phyloP scores from a whole-genome alignment of 2,329 filamentous ascomycete genomes.

The Xylaria arbuscula region DNA sequence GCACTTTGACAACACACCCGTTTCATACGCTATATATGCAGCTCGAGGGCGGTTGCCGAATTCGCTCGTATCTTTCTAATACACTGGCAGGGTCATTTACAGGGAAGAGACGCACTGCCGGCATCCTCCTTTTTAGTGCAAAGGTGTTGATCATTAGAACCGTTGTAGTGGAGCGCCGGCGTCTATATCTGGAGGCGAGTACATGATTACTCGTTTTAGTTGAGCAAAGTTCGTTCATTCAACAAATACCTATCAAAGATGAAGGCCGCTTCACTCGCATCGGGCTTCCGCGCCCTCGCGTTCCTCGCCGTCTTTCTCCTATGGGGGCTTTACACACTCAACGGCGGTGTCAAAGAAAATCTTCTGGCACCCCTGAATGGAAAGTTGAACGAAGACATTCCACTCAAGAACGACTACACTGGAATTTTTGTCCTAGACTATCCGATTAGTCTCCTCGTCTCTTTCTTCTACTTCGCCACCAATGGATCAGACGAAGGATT shows the following conservation, averaged over 20 bases:
- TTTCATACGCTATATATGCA: constrained; percentile 19
- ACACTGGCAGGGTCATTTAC: constrained; percentile 24
- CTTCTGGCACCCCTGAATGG: constrained; percentile 41
- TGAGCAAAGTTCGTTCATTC: constrained; percentile 20
- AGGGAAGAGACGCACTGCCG: constrained; percentile 24
- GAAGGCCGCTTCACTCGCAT: constrained; percentile 29
- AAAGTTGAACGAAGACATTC: constrained; percentile 36
- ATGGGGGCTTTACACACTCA: constrained; percentile 43
- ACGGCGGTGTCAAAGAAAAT: constrained; percentile 43
- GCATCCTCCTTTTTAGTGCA: constrained; percentile 26
- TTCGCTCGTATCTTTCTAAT: constrained; percentile 13
- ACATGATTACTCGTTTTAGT: constrained; percentile 2
- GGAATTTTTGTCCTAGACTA: constrained; percentile 45
- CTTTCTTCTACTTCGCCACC: constrained; percentile 47
- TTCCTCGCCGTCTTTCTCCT: constrained; percentile 38
- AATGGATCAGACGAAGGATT: constrained; percentile 43
- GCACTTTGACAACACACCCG: constrained; percentile 24
- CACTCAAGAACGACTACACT: constrained; percentile 44
- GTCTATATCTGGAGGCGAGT: constrained; percentile 26
- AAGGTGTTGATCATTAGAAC: not conserved
- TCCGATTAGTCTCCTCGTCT: constrained; percentile 41
- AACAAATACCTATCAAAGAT: constrained; percentile 25
- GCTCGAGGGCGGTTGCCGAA: constrained; percentile 19
- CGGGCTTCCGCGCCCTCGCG: constrained; percentile 35
- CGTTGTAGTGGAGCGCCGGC: constrained; percentile 2